Conservation (phyloP, 2,329 filamentous ascomycete species). For the Cryphonectria japonica region DNA sequence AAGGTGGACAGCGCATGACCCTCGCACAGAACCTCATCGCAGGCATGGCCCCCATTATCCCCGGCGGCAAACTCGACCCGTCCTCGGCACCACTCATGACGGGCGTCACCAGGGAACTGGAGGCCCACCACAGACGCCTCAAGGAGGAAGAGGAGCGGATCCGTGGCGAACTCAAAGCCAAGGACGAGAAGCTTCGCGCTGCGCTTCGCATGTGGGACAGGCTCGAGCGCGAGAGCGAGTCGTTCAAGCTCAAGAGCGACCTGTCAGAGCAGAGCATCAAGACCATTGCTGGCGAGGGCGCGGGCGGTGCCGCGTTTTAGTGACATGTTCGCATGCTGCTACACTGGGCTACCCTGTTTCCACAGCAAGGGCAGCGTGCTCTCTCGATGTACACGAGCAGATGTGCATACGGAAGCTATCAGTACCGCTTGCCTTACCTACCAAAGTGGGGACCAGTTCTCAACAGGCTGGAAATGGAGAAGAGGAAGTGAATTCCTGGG, state of each 20-base stretch:
- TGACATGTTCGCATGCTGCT: background rate
- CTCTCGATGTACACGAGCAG: background rate
- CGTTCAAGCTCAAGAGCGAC: conserved; percentile 59
- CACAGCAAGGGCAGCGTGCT: background rate
- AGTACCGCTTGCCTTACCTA: no score
- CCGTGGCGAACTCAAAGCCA: conserved; percentile 55
- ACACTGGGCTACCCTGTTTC: background rate
- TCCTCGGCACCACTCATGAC: conserved; percentile 47
- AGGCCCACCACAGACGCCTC: conserved; percentile 57
- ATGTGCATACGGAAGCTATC: no score
- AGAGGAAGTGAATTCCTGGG: background rate
- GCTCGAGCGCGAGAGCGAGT: conserved; percentile 57
- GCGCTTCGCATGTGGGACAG: conserved; percentile 58
- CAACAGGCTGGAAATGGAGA: background rate
- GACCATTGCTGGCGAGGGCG: conserved; percentile 59
- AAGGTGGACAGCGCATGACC: conserved; percentile 46
- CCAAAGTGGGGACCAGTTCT: background rate
- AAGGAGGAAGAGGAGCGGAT: conserved; percentile 62
- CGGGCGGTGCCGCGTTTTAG: conserved; percentile 60
- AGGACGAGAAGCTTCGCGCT: conserved; percentile 59
- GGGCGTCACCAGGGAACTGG: conserved; percentile 57
- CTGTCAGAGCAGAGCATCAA: conserved; percentile 60
- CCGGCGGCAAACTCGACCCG: conserved; percentile 59
- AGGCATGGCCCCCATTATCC: conserved; percentile 55
- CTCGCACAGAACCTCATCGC: conserved; percentile 57